These are phyloP conservation scores for Dactylellina cionopaga DNA, from an alignment of 2,329 filamentous ascomycete species.

Conservation along the genomic window DNA sequence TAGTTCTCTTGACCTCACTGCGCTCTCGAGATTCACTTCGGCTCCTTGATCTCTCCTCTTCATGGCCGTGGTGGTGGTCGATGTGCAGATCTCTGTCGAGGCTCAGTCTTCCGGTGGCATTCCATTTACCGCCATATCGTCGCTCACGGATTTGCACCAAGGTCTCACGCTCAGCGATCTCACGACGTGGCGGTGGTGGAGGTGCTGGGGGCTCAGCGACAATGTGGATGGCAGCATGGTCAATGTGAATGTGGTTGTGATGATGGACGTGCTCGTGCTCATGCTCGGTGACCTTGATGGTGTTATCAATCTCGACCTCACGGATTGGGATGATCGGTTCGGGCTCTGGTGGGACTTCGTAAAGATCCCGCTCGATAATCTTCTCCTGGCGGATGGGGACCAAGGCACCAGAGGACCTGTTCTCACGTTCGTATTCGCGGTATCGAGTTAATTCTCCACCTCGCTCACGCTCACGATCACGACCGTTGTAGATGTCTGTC, in stretches of 20 bases:
- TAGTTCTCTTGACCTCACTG: conserved; percentile 48
- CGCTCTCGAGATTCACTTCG: conserved; percentile 47
- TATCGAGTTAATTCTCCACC: conserved; percentile 44
- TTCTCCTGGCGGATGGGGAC: conserved; percentile 51
- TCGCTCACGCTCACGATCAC: conserved; percentile 22
- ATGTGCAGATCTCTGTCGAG: conserved; percentile 25
- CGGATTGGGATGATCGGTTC: conserved; percentile 50
- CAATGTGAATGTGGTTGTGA: conserved; percentile 52
- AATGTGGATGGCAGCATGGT: conserved; percentile 51
- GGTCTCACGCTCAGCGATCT: conserved; percentile 44
- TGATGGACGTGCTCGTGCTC: conserved; percentile 52
- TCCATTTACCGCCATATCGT: conserved; percentile 50
- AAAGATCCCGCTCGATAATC: conserved; percentile 52
- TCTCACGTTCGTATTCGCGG: conserved; percentile 43
- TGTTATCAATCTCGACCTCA: conserved; percentile 47
- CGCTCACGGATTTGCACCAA: conserved; percentile 42
- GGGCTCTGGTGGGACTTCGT: conserved; percentile 46
- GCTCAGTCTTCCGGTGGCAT: conserved; percentile 46
- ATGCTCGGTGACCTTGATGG: conserved; percentile 50
- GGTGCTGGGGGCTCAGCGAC: conserved; percentile 46
- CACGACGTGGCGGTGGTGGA: conserved; percentile 28
- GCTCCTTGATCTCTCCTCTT: conserved; percentile 35
- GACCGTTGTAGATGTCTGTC: conserved; percentile 27
- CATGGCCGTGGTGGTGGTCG: conserved; percentile 25
- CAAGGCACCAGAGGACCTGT: conserved; percentile 37